Base-by-base conservation (phyloP, 2,329 filamentous ascomycete genomes). In the Colletotrichum sojae region DNA sequence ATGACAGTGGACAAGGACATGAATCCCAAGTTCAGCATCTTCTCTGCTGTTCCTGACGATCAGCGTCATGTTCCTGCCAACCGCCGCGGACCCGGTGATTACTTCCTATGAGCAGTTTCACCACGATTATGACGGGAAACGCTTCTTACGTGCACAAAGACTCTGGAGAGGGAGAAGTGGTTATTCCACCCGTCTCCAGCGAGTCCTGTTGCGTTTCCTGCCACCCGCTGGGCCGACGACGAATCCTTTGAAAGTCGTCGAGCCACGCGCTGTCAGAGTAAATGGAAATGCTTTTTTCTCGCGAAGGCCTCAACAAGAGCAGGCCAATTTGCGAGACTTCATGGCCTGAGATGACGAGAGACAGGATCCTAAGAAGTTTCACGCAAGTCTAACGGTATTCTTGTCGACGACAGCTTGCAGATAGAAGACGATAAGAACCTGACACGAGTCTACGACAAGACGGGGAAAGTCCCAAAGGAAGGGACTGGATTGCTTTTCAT, bases 11-110 rank as follows among this genome's bases (percentile, higher is more conserved):
- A 92, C 73, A 92, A 92, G 76, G 92, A 96, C 76, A 86, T 98
- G 60, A 91, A 94, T 70, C 94, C 95, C 39, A 94, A 93, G 76
- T 99, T 99, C 84, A 96, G 92, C 79, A 96, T 97, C 76, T 97
- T 97, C 84, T 92, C 90, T 36, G 94, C 94, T 39, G 94, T 97
- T n/a, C 93, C 94, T 0, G 94, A 96, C 75, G 91, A 96, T 73
- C 88, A 93, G 80, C 87, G 94, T 70, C 92, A 94, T 64, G 91
- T 95, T 9, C 94, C 94, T 2, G 90, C 91, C 12, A 92, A 88
- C 63, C 86, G 90, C 51, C 85, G 90, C 72, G 89, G 90, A 31
- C 89, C 90, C 16, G 89, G 88, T 61, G 91, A 93, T 77, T 93
- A 93, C 81, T 93, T 93, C 82, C 81, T 93, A 76, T 92, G 65